Conservation (phyloP, 805 yeast species). For the Candida quercuum region DNA sequence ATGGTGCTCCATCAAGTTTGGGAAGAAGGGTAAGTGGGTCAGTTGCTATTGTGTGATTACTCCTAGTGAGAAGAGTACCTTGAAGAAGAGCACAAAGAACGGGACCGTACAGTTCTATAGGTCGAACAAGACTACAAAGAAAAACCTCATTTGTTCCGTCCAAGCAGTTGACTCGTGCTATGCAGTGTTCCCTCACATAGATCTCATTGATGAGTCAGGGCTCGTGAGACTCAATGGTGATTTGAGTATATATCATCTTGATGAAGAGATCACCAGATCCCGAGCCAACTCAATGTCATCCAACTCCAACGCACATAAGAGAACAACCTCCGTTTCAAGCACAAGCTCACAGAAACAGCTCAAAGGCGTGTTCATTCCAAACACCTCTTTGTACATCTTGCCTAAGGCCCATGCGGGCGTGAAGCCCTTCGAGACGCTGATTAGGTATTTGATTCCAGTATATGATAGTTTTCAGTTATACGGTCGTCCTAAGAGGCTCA, state of each 20-base stretch:
- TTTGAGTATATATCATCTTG: slow-evolving; percentile 32
- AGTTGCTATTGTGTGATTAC: slow-evolving; percentile 44
- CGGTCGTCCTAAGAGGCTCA: slow-evolving; percentile 65
- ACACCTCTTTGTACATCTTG: slow-evolving; percentile 43
- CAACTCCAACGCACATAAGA: too few species aligned
- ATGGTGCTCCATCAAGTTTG: slow-evolving; percentile 60
- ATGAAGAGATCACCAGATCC: background rate
- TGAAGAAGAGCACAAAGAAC: slow-evolving; percentile 23
- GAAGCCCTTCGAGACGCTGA: slow-evolving; percentile 64
- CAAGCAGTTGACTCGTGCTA: slow-evolving; percentile 38
- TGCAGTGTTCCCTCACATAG: slow-evolving; percentile 55
- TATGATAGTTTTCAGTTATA: slow-evolving; percentile 66
- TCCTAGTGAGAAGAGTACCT: slow-evolving; percentile 36
- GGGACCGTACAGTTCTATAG: slow-evolving; percentile 53
- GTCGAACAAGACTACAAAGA: slow-evolving; percentile 42
- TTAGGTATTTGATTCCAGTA: slow-evolving; percentile 62
- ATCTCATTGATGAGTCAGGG: slow-evolving; percentile 52
- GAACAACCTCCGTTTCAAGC: slow-evolving; percentile 9
- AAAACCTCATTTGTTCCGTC: slow-evolving; percentile 46
- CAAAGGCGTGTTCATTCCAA: slow-evolving; percentile 6
- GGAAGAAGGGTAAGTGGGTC: slow-evolving; percentile 55
- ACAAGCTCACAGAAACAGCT: slow-evolving; percentile 6
- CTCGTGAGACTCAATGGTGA: slow-evolving; percentile 53
- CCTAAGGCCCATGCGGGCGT: slow-evolving; percentile 74
- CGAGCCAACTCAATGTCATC: too few species aligned